Evolutionary conservation across 192 early-diverging fungal genomes (phyloP), one percentile per base, ranked within the genome.

Genomic region (Chytriomyces confervae): DNA sequence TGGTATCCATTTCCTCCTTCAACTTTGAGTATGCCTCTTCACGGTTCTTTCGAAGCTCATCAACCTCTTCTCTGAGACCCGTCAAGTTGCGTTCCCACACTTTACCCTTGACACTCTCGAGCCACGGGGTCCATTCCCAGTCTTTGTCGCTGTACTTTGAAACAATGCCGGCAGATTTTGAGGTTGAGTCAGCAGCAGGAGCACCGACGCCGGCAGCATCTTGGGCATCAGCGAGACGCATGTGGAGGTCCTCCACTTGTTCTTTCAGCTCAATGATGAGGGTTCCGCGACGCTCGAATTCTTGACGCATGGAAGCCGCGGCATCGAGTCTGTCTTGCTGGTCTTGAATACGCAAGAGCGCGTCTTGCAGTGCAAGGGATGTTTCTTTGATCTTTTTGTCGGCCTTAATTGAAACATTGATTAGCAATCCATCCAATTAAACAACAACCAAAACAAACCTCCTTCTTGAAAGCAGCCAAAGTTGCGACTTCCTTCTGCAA

Each of bases 111-210:
- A 80, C 77, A 1, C 77, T 64, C 60, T 83, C 76, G 44, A 85
- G 10, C 84, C 84, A 85, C 36, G 69, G 62, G 45, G 67, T 79
- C 81, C 81, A 83, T 45, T 85, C 82, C 84, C 84, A 85, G 8
- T 72, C 67, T 5, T 65, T 47, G 7, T 62, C 44, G 44, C 75
- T 46, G 29, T 76, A 60, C 7, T 50, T 23, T 20, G 61, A 51
- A 16, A 48, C 16, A 23, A 23, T 7, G 23, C 46, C 36, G 9
- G 57, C n/a, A 20, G 16, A 48, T 11, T 11, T n/a, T n/a, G 11
- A 4, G 47, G 44, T 13, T 5, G 47, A 10, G 20, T 13, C 69
- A 11, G 20, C 48, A 5, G 67, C 44, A 10, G 50, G n/a, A 1
- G 13, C 65, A 18, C 5, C 8, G 2, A 24, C 36, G 5, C 10